A percentile compares a stretch with the other conserved stretches of the same genome.
These are phyloP conservation scores for Colletotrichum sublineola DNA, from an alignment of 2,329 filamentous ascomycete species.

Conservation along the genomic window DNA sequence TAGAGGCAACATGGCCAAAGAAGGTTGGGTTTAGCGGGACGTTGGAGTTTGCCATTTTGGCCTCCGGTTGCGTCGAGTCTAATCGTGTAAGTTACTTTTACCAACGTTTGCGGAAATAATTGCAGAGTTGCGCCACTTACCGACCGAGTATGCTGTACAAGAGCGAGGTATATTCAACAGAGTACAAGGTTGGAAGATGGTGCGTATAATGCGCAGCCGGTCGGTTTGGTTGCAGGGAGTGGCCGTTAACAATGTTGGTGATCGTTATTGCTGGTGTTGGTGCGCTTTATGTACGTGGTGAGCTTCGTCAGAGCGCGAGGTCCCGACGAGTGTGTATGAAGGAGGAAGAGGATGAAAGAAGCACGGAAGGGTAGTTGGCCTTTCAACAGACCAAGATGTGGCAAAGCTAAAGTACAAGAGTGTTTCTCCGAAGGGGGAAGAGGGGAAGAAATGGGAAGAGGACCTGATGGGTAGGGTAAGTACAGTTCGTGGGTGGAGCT, in stretches of 20 bases:
- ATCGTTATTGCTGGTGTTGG: background rate
- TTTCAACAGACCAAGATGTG: constrained; percentile 16
- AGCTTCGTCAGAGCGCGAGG: background rate
- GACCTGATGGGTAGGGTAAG: constrained; percentile 29
- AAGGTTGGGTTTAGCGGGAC: constrained; percentile 72
- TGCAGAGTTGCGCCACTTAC: constrained; percentile 38
- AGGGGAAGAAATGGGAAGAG: constrained; percentile 15
- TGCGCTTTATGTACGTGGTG: background rate
- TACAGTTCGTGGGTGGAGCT: constrained; percentile 27
- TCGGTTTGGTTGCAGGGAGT: background rate
- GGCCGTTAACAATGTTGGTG: background rate
- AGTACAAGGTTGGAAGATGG: background rate
- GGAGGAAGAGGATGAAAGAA: constrained; percentile 2
- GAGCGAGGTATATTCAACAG: background rate
- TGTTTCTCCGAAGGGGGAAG: constrained; percentile 15
- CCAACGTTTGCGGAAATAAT: constrained; percentile 16
- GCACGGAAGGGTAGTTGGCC: background rate
- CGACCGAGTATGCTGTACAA: background rate
- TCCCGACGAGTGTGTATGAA: background rate
- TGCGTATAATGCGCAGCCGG: background rate
- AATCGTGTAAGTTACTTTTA: constrained; percentile 31
- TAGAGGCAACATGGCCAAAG: constrained; percentile 75
- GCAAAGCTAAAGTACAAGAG: constrained; percentile 20
- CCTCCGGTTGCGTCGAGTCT: constrained; percentile 39
- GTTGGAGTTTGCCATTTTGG: constrained; percentile 49